A percentile compares a stretch with the other conserved stretches of the same genome.
These are phyloP conservation scores for Erodium trifolium DNA, from an alignment of 441 rosid species.

Conservation along the genomic window DNA sequence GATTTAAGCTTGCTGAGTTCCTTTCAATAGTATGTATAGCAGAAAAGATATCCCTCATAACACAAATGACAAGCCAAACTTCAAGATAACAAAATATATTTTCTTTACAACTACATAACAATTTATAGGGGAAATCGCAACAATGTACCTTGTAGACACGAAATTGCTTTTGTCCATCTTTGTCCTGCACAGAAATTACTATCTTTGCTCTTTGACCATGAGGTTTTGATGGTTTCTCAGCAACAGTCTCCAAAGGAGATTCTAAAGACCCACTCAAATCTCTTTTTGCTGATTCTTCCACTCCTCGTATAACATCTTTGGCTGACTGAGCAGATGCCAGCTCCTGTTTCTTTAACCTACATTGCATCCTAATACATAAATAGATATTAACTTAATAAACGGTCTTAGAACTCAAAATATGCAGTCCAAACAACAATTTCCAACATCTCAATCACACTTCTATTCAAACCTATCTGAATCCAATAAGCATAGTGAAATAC, in stretches of 20 bases:
- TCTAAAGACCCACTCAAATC: conserved; percentile 26
- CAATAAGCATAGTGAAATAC: conserved; percentile 1
- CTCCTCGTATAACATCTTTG: conserved; percentile 38
- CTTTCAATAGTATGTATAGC: neutral
- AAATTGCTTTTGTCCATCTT: conserved; percentile 48
- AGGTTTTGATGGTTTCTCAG: conserved; percentile 30
- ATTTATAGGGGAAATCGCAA: conserved; percentile 5
- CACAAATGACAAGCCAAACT: neutral
- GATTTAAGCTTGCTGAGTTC: neutral
- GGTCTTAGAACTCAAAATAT: neutral
- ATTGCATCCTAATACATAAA: neutral
- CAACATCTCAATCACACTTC: neutral
- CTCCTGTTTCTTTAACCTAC: conserved; percentile 70
- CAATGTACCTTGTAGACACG: conserved; percentile 54
- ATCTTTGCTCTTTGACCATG: conserved; percentile 50
- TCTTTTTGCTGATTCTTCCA: conserved; percentile 39
- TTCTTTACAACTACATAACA: neutral
- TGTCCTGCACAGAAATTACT: conserved; percentile 61
- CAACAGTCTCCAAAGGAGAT: conserved; percentile 25
- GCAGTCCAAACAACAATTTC: neutral
- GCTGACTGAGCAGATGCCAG: conserved; percentile 51
- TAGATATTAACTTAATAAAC: neutral
- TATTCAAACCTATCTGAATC: neutral
- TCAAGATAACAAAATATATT: neutral
- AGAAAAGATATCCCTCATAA: neutral